These are phyloP conservation scores for Dryadomyces quercus-mongolicae DNA, from an alignment of 2,329 filamentous ascomycete species.

Conservation along the genomic window DNA sequence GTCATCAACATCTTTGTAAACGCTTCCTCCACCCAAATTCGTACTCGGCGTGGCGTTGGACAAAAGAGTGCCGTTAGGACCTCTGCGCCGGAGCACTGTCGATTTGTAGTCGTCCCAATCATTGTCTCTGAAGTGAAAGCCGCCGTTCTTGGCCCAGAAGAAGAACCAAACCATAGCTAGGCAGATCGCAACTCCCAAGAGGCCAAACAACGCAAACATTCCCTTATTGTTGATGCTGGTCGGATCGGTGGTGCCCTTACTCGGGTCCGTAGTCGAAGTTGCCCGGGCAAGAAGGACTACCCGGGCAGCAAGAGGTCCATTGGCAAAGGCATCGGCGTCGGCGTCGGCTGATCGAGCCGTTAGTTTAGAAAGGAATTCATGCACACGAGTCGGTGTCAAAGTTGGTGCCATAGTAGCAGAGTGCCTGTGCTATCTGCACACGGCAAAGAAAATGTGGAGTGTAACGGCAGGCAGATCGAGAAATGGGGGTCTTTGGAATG, in stretches of 20 bases:
- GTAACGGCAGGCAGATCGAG: no score
- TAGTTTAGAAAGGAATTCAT: conserved; percentile 6
- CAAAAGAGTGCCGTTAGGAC: conserved; percentile 77
- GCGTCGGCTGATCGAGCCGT: conserved; percentile 9
- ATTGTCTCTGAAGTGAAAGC: conserved; percentile 70
- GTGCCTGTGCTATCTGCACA: not conserved
- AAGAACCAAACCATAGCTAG: conserved; percentile 86
- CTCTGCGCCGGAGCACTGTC: conserved; percentile 78
- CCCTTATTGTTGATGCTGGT: conserved; percentile 52
- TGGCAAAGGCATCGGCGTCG: conserved; percentile 15
- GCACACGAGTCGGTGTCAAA: conserved; percentile 25
- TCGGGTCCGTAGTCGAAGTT: conserved; percentile 24
- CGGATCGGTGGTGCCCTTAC: conserved; percentile 38
- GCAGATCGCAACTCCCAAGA: conserved; percentile 70
- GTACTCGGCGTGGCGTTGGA: conserved; percentile 74
- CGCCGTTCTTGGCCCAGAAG: conserved; percentile 94
- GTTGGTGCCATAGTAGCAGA: not conserved
- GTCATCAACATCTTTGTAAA: conserved; percentile 61
- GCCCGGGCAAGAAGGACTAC: conserved; percentile 29
- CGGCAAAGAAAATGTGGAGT: no score
- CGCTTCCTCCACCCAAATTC: conserved; percentile 74
- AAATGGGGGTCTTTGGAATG: not conserved
- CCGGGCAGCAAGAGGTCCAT: conserved; percentile 30
- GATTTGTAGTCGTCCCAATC: conserved; percentile 99
- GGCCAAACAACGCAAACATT: conserved; percentile 74